These are phyloP conservation scores for Staphylotrichum longicolle DNA, from an alignment of 495 filamentous ascomycete genomes.

Conservation along the genomic window DNA sequence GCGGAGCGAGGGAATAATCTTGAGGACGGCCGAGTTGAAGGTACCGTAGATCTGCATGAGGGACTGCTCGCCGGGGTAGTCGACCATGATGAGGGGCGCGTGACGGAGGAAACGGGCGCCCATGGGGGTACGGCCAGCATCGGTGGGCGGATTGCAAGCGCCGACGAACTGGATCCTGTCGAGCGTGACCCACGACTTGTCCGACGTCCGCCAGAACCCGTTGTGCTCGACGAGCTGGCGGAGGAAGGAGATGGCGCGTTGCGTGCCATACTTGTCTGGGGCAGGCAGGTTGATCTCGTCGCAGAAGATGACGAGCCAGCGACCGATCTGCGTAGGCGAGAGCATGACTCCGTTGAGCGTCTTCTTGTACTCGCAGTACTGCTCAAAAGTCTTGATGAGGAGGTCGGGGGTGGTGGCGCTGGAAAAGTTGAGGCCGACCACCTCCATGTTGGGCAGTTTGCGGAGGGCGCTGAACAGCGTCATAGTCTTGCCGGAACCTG, in stretches of 20 bases:
- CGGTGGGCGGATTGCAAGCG: conserved; percentile 98
- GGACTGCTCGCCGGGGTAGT: conserved; percentile 94
- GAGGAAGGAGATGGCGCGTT: conserved; percentile 94
- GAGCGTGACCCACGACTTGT: conserved; percentile 96
- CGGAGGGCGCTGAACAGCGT: conserved; percentile 95
- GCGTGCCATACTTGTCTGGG: conserved; percentile 95
- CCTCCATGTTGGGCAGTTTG: conserved; percentile 97
- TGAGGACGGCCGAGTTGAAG: conserved; percentile 94
- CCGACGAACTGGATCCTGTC: conserved; percentile 99
- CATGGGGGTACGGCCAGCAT: conserved; percentile 93
- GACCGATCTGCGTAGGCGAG: conserved; percentile 91
- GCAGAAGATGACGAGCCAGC: conserved; percentile 98
- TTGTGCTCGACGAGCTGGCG: conserved; percentile 97
- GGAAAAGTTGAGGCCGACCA: conserved; percentile 98
- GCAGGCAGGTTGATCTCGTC: conserved; percentile 99
- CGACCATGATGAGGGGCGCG: conserved; percentile 96
- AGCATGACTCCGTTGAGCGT: conserved; percentile 94
- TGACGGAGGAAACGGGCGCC: conserved; percentile 91
- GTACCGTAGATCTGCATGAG: conserved; percentile 97
- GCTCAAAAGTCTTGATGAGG: conserved; percentile 97
- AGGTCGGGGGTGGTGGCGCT: conserved; percentile 97
- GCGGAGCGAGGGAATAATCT: conserved; percentile 92
- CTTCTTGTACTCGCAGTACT: conserved; percentile 99
- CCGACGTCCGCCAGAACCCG: conserved; percentile 95
- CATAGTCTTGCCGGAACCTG: conserved; percentile 99